Base-by-base conservation (phyloP, 108 stramenopile species). In the Schizochytrium sp. region DNA sequence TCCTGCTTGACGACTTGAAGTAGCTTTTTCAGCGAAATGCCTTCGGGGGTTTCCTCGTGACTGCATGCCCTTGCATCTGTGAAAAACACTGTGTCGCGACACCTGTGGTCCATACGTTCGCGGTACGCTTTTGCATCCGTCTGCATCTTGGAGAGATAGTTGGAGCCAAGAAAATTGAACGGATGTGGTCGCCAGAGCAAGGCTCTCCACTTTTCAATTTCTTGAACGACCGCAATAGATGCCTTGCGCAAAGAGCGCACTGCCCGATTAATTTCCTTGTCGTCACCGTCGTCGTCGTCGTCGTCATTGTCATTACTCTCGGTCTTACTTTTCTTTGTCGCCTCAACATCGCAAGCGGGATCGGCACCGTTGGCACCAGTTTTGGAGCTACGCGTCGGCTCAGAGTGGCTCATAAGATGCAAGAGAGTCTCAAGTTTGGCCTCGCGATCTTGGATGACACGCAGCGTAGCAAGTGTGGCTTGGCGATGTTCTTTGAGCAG, bases 401-500 rank as follows among this genome's bases (percentile, higher is more conserved):
- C 19, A 19, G 57, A 45, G 8, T 69, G 14, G 51, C 4, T 16
- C 43, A 47, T 16, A 2, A 83, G 45, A 12, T 53, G n/a, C 12
- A 41, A 6, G 57, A 58, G 23, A 10, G 29, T 21, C 5, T 41
- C 55, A 0, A 87, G 34, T 0, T 6, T 6, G 28, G 5, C 6
- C 57, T 57, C 87, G 23, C 87, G 87, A 3, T 87, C 5, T 10
- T 87, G 57, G 4, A 87, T 58, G 1, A 25, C 29, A 10, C 28
- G 29, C 58, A 96, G 89, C 95, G 96, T 83, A 88, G 55, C 41
- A 91, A 88, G 18, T 95, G 97, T 23, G 76, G 91, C 88, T 23
- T 89, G 45, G 59, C 58, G 59, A 92, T 90, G 41, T 94, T 94
- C 16, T 71, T 60, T 57, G 91, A 93, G 41, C 91, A 95, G 44